Evolutionary conservation across 441 rosid genomes (phyloP).

Genomic region (California macrophylla): DNA sequence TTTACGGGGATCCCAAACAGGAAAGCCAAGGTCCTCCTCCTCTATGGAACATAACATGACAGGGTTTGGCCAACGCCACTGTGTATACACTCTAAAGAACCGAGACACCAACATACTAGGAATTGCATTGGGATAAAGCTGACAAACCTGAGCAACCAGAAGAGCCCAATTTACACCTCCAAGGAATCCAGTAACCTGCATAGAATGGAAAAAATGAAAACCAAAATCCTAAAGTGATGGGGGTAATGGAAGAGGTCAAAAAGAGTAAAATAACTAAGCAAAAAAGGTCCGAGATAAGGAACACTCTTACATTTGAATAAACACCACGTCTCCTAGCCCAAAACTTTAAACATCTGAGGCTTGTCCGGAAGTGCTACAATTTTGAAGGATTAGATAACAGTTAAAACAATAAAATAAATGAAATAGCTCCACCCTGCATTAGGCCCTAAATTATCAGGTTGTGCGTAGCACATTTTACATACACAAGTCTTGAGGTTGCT

Average conservation of each 20-base stretch:
- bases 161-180: constrained; percentile 78
- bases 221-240: background rate
- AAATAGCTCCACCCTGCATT: background rate
- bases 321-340: constrained; percentile 92
- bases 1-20: constrained; percentile 65
- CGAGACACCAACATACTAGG: constrained; percentile 90
- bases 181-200: constrained; percentile 67
- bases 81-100: constrained; percentile 79
- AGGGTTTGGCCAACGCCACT: constrained; percentile 97
- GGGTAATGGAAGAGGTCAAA: too few relatives aligned
- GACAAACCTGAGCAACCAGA: constrained; percentile 72
- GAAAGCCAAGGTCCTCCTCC: constrained; percentile 76
- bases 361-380: constrained; percentile 57
- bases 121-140: constrained; percentile 85
- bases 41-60: constrained; percentile 89
- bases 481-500: too few relatives aligned
- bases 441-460: background rate
- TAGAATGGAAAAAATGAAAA: background rate
- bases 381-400: background rate
- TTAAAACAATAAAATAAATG: background rate
- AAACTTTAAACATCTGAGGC: constrained; percentile 73
- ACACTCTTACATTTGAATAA: constrained; percentile 50
- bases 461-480: background rate
- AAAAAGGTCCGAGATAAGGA: background rate
- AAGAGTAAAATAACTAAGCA: background rate